A percentile compares a stretch with the other conserved stretches of the same genome.
phyloP scores from a whole-genome alignment of 345 rosid genomes.

The Brassica cretica region DNA sequence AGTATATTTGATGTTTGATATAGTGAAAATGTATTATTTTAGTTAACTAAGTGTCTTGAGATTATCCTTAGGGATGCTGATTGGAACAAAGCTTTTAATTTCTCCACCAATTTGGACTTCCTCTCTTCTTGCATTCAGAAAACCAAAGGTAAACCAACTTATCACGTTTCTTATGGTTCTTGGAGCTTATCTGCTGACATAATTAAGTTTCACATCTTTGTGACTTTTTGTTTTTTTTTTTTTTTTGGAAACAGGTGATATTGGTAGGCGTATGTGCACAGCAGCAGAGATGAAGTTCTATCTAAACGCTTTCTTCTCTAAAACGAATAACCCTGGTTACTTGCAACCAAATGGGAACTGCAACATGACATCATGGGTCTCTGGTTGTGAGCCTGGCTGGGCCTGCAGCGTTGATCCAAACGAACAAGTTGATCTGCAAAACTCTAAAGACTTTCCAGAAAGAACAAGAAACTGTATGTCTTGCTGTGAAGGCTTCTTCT shows the following conservation, averaged over 20 bases:
- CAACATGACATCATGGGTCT: conserved; percentile 76
- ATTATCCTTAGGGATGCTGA: conserved; percentile 63
- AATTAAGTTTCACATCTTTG: background rate
- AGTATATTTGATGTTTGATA: background rate
- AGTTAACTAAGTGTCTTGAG: conserved; percentile 6
- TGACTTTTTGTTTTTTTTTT: conserved; percentile 11
- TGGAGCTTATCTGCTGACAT: conserved; percentile 5
- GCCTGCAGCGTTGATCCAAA: conserved; percentile 58
- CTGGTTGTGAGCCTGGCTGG: conserved; percentile 99
- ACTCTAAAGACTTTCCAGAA: conserved; percentile 58
- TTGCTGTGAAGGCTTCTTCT: conserved; percentile 93
- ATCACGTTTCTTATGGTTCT: conserved; percentile 8
- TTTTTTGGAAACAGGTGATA: conserved; percentile 49
- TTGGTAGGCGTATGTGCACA: conserved; percentile 60
- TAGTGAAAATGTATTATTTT: background rate
- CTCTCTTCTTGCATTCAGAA: conserved; percentile 58
- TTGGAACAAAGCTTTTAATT: conserved; percentile 83
- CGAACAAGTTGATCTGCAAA: conserved; percentile 52
- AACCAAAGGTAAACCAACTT: conserved; percentile 52
- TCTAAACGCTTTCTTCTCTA: conserved; percentile 51
- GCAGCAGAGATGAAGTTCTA: conserved; percentile 81
- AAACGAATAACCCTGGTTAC: conserved; percentile 37
- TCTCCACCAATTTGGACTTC: conserved; percentile 72
- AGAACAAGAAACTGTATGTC: conserved; percentile 63
- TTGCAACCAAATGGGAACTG: conserved; percentile 75